Evolutionary conservation across 768 basidiomycete species (phyloP), one percentile per base, ranked within the genome.

Genomic region (Asterophora parasitica): DNA sequence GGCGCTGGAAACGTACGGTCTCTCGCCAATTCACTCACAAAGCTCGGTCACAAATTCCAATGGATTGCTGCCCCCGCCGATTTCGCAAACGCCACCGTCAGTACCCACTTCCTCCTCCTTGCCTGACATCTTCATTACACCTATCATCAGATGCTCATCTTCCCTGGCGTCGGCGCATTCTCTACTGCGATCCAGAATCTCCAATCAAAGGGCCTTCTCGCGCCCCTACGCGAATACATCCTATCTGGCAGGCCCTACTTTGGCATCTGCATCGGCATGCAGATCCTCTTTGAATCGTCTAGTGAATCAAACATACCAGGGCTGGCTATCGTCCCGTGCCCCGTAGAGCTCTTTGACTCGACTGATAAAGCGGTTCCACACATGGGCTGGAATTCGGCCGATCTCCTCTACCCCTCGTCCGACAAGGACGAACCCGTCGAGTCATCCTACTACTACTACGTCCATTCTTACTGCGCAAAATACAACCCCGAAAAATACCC

Each of bases 241-340:
- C 67, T 69, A 12, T 90, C 90, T 9, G 95, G 96, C 19, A 80
- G 77, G 58, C 96, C 95, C 2, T 99, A 96, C 69, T 91, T 96
- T 67, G 92, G 92, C 32, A 98, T 99, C 72, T 99, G 96, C 70
- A 90, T 99, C 61, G 96, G 96, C 58, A 86, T 99, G 84, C 96
- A 99, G 67, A 81, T 96, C 48, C 88, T 99, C 52, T 98, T 92
- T 69, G 71, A 78, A 49, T 82, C 87, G 11, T 97, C 95, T 12
- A 69, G 79, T 51, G 96, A 99, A 71, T 84, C 85, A 11, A 76
- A 80, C 12, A 69, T 71, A 20, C 64, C 59, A n/a, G 94, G 95
- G n/a, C 76, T 98, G 16, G 88, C 83, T 13, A 66, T 92, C 54
- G 84, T 99, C 52, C 87, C 90, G n/a, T 82, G 73, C 55, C 73